Conservation (phyloP, 139 green algal species). For the Edaphochlamys debaryana region DNA sequence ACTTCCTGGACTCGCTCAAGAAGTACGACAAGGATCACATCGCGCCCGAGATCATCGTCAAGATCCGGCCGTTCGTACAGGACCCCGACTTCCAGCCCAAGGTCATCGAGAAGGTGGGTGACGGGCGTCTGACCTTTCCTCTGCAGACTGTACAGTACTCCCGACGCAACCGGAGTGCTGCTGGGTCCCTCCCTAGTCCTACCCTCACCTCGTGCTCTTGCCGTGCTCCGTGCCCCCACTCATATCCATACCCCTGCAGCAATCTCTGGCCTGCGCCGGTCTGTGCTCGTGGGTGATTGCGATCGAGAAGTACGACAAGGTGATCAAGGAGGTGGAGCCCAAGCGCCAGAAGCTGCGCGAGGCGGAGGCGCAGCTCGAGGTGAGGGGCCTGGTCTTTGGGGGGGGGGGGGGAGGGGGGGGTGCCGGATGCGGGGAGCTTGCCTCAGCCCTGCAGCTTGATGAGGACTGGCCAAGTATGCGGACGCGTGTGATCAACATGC, state of each 20-base stretch:
- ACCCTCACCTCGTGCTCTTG: too few species aligned
- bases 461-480: too few species aligned
- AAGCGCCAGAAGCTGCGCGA: slow-evolving; percentile 75
- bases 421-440: too few species aligned
- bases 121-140: too few species aligned
- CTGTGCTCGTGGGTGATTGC: slow-evolving; percentile 81
- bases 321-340: slow-evolving; percentile 76
- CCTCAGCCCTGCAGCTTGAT: too few species aligned
- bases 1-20: slow-evolving; percentile 73
- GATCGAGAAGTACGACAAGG: slow-evolving; percentile 81
- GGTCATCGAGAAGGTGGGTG: slow-evolving; percentile 59
- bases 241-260: too few species aligned
- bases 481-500: too few species aligned
- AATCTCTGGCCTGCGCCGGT: slow-evolving; percentile 68
- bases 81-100: slow-evolving; percentile 65
- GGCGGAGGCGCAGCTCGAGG: slow-evolving; percentile 67
- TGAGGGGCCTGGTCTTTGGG: neutral
- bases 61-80: slow-evolving; percentile 63
- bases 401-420: too few species aligned
- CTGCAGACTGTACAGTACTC: too few species aligned
- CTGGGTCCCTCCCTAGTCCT: too few species aligned
- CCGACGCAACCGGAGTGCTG: too few species aligned
- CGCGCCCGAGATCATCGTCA: slow-evolving; percentile 58
- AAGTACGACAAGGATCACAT: slow-evolving; percentile 84
- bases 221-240: too few species aligned